These are phyloP conservation scores for Dactylellina haptotyla DNA, from an alignment of 2,329 filamentous ascomycete genomes.

Conservation along the genomic window DNA sequence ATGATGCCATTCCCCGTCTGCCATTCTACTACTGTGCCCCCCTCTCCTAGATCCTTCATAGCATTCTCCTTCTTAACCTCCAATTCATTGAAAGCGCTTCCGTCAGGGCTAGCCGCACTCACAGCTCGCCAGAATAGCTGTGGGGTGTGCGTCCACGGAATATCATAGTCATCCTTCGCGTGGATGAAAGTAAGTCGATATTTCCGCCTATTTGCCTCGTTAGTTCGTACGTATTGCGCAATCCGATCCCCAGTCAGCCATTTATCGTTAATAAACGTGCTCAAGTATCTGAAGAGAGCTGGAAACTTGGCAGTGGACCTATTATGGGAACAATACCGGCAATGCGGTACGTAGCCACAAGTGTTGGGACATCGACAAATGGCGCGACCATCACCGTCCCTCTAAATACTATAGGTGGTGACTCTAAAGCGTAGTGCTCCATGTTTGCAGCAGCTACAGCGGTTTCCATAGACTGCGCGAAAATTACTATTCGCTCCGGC, in stretches of 20 bases:
- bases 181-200: constrained; percentile 67
- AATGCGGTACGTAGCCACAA: constrained; percentile 70
- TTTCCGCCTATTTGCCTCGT: constrained; percentile 59
- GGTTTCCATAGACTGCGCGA: constrained; percentile 70
- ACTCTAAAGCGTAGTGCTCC: constrained; percentile 63
- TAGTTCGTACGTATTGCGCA: constrained; percentile 62
- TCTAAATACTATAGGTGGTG: constrained; percentile 65
- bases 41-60: constrained; percentile 64
- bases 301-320: constrained; percentile 66
- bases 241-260: constrained; percentile 67
- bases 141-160: constrained; percentile 66
- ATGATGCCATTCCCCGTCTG: constrained; percentile 65
- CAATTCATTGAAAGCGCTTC: constrained; percentile 64
- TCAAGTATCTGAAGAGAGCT: constrained; percentile 64
- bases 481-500: constrained; percentile 69
- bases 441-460: constrained; percentile 65
- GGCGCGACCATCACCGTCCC: constrained; percentile 69
- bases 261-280: constrained; percentile 65
- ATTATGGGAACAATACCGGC: constrained; percentile 68
- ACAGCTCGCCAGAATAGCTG: constrained; percentile 68
- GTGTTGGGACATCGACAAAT: constrained; percentile 67
- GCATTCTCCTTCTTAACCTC: constrained; percentile 63
- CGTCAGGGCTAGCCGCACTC: constrained; percentile 62
- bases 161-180: constrained; percentile 67
- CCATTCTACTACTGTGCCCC: constrained; percentile 67